phyloP scores from a whole-genome alignment of 2,329 filamentous ascomycete species.

The Teratosphaeria zuluensis region DNA sequence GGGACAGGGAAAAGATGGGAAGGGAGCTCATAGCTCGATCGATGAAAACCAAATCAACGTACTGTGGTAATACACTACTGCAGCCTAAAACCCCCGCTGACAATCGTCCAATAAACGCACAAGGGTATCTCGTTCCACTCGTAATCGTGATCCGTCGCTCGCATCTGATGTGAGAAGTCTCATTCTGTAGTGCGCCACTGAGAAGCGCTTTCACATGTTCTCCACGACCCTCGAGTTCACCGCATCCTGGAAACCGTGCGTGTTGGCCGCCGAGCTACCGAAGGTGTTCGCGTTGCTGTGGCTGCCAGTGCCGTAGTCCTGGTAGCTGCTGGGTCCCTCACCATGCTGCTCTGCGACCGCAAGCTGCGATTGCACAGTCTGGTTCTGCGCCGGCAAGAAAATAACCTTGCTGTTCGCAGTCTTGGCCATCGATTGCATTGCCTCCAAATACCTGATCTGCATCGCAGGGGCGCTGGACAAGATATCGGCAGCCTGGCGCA shows the following conservation, averaged over 20 bases:
- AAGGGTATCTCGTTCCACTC: neutral
- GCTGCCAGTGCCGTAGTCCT: conserved; percentile 14
- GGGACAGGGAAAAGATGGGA: neutral
- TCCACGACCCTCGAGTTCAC: conserved; percentile 76
- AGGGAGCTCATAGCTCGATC: neutral
- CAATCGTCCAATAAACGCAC: neutral
- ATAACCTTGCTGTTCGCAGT: conserved; percentile 79
- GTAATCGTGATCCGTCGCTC: neutral
- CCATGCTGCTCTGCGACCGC: conserved; percentile 41
- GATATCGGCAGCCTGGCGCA: conserved; percentile 85
- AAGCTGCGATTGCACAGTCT: conserved; percentile 41
- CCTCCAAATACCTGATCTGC: conserved; percentile 96
- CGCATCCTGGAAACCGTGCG: conserved; percentile 58
- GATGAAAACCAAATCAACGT: neutral
- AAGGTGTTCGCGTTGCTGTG: conserved; percentile 6
- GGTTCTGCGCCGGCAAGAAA: conserved; percentile 54
- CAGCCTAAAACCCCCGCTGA: neutral
- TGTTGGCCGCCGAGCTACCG: conserved; percentile 12
- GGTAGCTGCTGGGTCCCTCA: conserved; percentile 46
- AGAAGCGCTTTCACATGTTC: conserved; percentile 56
- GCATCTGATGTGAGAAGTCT: neutral
- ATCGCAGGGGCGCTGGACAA: conserved; percentile 85
- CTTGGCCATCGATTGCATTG: conserved; percentile 99
- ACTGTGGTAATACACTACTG: neutral
- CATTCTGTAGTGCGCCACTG: neutral